These are phyloP conservation scores for Candida coleopterorum DNA, from an alignment of 805 yeast genomes.

Conservation along the genomic window DNA sequence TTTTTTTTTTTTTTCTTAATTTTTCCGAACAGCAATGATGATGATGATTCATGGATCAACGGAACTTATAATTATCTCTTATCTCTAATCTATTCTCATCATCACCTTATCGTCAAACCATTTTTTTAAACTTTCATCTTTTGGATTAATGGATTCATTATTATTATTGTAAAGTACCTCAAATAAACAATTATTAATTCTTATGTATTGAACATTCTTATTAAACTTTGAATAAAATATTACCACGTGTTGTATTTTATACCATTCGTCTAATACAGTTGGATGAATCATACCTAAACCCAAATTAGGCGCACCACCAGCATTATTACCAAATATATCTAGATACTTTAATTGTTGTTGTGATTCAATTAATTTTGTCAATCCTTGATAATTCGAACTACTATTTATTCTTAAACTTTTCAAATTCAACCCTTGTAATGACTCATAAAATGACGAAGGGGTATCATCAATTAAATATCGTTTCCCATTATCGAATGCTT, in stretches of 20 bases:
- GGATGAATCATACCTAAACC: slow-evolving; percentile 52
- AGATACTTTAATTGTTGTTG: slow-evolving; percentile 27
- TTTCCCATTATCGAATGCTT: slow-evolving; percentile 18
- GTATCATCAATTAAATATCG: neutral
- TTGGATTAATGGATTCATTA: slow-evolving; percentile 25
- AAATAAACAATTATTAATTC: slow-evolving; percentile 48
- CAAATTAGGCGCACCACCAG: slow-evolving; percentile 51
- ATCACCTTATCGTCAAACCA: slow-evolving; percentile 41
- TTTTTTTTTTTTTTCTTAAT: neutral
- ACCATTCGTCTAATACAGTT: slow-evolving; percentile 54
- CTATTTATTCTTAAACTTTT: slow-evolving; percentile 38
- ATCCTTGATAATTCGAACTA: slow-evolving; percentile 13
- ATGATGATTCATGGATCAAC: slow-evolving; percentile 1
- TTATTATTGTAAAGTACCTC: slow-evolving; percentile 20
- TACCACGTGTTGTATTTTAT: slow-evolving; percentile 52
- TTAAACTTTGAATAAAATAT: slow-evolving; percentile 28
- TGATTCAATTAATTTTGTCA: slow-evolving; percentile 18
- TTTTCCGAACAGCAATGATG: no score
- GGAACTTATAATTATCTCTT: slow-evolving; percentile 5
- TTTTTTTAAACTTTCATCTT: slow-evolving; percentile 38
- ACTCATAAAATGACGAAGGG: slow-evolving; percentile 8
- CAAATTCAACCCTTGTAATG: slow-evolving; percentile 19
- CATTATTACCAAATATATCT: slow-evolving; percentile 45
- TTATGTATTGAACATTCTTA: slow-evolving; percentile 32
- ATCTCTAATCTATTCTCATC: slow-evolving; percentile 7